Evolutionary conservation across 345 rosid genomes (phyloP).

Genomic region (Cochlearia excelsa): DNA sequence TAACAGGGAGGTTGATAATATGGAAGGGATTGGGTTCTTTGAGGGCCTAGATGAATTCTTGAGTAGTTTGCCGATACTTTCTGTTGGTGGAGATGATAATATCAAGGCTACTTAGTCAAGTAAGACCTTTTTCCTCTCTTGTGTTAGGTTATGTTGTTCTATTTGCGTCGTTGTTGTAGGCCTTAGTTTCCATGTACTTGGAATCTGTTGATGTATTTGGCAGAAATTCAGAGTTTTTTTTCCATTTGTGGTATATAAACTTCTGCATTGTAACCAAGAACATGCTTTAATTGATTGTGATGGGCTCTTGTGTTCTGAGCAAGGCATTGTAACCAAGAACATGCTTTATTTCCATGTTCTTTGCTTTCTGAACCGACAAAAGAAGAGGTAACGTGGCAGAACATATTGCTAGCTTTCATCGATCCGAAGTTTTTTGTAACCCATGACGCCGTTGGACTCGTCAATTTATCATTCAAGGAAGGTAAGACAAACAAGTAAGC

Average conservation of each 20-base stretch:
- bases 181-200: slow-evolving; percentile 34
- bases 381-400: too few species aligned
- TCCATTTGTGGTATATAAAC: slow-evolving; percentile 16
- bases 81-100: slow-evolving; percentile 75
- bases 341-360: neutral
- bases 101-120: slow-evolving; percentile 62
- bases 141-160: slow-evolving; percentile 16
- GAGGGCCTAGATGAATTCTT: slow-evolving; percentile 97
- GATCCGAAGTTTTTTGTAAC: neutral
- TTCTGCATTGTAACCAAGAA: slow-evolving; percentile 15
- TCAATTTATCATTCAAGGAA: too few species aligned
- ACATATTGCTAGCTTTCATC: neutral
- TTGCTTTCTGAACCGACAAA: neutral
- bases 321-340: slow-evolving; percentile 14
- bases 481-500: too few species aligned
- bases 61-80: slow-evolving; percentile 87
- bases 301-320: slow-evolving; percentile 14
- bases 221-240: neutral
- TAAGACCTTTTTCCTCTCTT: slow-evolving; percentile 37
- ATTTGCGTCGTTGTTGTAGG: slow-evolving; percentile 33
- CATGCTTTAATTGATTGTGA: slow-evolving; percentile 9
- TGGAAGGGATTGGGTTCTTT: slow-evolving; percentile 77
- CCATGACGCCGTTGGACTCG: neutral
- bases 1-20: slow-evolving; percentile 65
- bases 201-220: slow-evolving; percentile 33